Evolutionary conservation across 1,284 basidiomycete species (phyloP).

Genomic region (Meira nashicola): DNA sequence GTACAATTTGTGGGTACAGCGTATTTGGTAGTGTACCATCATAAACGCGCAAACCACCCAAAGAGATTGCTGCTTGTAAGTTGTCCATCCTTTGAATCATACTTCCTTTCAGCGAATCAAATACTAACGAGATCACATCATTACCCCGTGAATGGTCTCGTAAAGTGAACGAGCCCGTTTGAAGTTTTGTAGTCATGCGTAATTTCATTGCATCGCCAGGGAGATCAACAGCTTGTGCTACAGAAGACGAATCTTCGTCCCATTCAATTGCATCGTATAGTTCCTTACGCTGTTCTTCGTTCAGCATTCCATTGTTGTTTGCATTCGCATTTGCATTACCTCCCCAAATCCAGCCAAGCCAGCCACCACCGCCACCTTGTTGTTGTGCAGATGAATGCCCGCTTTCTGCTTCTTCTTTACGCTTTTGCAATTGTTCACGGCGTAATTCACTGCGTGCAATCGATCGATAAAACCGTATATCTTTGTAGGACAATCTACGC

Average conservation of each 20-base stretch:
- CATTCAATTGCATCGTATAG: conserved; percentile 92
- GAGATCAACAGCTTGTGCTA: conserved; percentile 51
- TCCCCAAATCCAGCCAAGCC: conserved; percentile 51
- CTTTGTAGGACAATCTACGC: conserved; percentile 80
- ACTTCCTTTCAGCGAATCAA: conserved; percentile 80
- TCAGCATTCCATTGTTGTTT: conserved; percentile 62
- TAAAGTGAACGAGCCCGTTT: conserved; percentile 44
- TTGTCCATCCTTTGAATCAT: conserved; percentile 81
- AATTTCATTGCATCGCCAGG: conserved; percentile 78
- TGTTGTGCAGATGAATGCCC: conserved; percentile 56
- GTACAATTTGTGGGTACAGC: conserved; percentile 85
- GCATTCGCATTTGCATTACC: conserved; percentile 20
- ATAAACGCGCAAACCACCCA: conserved; percentile 83
- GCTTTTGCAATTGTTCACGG: conserved; percentile 62
- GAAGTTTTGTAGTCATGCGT: conserved; percentile 62
- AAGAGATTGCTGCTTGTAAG: conserved; percentile 73
- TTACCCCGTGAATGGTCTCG: conserved; percentile 34
- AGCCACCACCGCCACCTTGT: conserved; percentile 54
- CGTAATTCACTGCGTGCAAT: conserved; percentile 83
- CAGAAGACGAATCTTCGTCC: conserved; percentile 57
- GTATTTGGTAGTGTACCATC: conserved; percentile 82
- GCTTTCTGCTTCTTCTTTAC: conserved; percentile 48
- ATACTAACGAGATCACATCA: conserved; percentile 83
- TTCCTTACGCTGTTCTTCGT: conserved; percentile 85
- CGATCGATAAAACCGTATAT: conserved; percentile 95